Base-by-base conservation (phyloP, 257 asterid genomes). In the Lycium ferocissimum region DNA sequence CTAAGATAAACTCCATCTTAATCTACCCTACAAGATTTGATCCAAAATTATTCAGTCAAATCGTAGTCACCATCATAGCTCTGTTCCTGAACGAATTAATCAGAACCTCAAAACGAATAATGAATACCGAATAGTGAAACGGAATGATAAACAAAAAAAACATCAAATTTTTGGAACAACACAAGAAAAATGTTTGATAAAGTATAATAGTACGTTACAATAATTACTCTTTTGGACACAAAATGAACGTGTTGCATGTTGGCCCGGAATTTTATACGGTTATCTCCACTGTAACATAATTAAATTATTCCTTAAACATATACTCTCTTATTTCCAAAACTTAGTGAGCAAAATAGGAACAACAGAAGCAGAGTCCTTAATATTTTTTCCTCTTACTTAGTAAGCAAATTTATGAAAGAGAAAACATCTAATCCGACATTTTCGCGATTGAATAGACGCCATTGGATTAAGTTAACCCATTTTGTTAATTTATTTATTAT, bases 401-500 rank as follows among this genome's bases (percentile, higher is more conserved):
- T 47, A 47, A 47, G 51, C 51, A 47, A 66, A 66, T 20, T 20
- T 66, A 66, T 26, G 45, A 1, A 2, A 67, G 1, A 38, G 18
- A 67, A 7, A 14, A 67, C 14, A 38, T 38, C 11, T 37, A 37
- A 40, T 45, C 84, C 84, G 84, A 45, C 37, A 81, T 13, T 11
- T 58, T 76, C 63, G 82, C 49, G n/a, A 76, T 26, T 54, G 65
- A 51, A 76, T 76, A 7, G 14, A 53, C 5, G 37, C 81, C 40
- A 73, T 63, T 65, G 62, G 76, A 14, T 65, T 2, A 18, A 22
- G 2, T 9, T 2, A 17, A 22, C 0, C 4, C 38, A 6, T 14
- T 7, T 38, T 43, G 6, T 62, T 13, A 37, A 11, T 17, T 18
- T 57, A 5, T 35, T 40, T 17, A 59, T 7, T 8, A 1, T 5